Evolutionary conservation across 1,139 yeast genomes (phyloP), one percentile per base, ranked within the genome.

Genomic region (Trichomonascaceae sp.): DNA sequence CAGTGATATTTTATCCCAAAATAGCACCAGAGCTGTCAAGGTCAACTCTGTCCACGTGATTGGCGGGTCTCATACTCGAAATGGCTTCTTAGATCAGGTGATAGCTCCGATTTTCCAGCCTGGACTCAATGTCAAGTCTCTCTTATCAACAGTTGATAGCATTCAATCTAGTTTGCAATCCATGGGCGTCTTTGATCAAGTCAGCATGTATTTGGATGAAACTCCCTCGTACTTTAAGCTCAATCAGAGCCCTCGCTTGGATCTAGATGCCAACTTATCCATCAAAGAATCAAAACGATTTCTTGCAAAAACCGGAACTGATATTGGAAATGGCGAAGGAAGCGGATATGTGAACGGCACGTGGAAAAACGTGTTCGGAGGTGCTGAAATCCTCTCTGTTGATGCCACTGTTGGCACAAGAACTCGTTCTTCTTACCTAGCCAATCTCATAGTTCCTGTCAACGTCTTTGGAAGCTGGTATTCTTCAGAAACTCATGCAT

Each of bases 391-490:
- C 17, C 44, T 62, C 32, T 55, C 59, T 1, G 41, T 60, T 15
- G 60, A 57, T 44, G 64, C 60, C 13, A 55, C 61, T 3, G 55
- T 57, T 15, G 63, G 63, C 7, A 86, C 96, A 1, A 81, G 87
- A 57, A 91, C 95, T 2, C 56, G 63, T 24, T 81, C 95, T 0
- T 85, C 95, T 5, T 85, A 86, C 64, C 47, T 58, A 19, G 54
- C 57, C 30, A 84, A 82, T 61, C 83, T 79, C 62, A 74, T 79
- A 45, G 78, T 80, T 60, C 96, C 97, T 0, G 61, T 56, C 70
- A 50, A 78, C 24, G 30, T 53, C 17, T 36, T 50, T 24, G 72
- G 83, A 7, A 67, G 74, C 55, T 78, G 82, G 76, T 84, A 78
- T 61, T 74, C 79, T 47, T 73, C 78, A 57, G 93, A 86, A 58